These are phyloP conservation scores for Mucuna pruriens DNA, from an alignment of 306 rosid genomes.

Conservation along the genomic window DNA sequence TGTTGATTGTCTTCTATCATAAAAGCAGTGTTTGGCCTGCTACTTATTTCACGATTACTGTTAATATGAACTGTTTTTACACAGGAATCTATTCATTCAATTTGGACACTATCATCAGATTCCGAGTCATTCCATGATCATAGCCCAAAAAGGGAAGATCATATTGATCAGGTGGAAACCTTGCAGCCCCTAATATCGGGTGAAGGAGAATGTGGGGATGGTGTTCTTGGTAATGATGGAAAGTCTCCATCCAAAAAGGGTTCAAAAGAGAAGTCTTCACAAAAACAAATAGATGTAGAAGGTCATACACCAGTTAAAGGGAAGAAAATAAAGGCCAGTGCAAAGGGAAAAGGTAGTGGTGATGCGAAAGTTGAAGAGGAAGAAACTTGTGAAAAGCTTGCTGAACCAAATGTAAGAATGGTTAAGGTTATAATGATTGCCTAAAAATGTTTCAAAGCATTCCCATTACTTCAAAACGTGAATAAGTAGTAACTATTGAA, in stretches of 20 bases:
- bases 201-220: constrained; percentile 44
- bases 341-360: constrained; percentile 50
- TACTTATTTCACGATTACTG: constrained; percentile 33
- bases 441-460: neutral
- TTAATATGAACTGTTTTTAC: constrained; percentile 32
- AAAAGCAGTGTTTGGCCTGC: neutral
- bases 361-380: constrained; percentile 60
- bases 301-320: constrained; percentile 47
- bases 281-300: constrained; percentile 46
- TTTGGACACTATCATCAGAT: constrained; percentile 75
- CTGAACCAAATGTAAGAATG: constrained; percentile 65
- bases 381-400: constrained; percentile 63
- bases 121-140: constrained; percentile 61
- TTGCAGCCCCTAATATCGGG: constrained; percentile 43
- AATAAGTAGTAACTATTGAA: constrained; percentile 30
- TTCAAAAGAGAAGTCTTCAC: constrained; percentile 50
- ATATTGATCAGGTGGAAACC: constrained; percentile 47
- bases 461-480: constrained; percentile 14
- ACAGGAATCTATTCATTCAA: constrained; percentile 60
- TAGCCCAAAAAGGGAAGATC: constrained; percentile 50
- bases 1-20: neutral
- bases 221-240: constrained; percentile 43
- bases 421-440: constrained; percentile 12
- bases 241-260: constrained; percentile 60
- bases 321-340: constrained; percentile 46